Base-by-base conservation (phyloP, 352 stramenopile species). In the Phytophthora hybrid region DNA sequence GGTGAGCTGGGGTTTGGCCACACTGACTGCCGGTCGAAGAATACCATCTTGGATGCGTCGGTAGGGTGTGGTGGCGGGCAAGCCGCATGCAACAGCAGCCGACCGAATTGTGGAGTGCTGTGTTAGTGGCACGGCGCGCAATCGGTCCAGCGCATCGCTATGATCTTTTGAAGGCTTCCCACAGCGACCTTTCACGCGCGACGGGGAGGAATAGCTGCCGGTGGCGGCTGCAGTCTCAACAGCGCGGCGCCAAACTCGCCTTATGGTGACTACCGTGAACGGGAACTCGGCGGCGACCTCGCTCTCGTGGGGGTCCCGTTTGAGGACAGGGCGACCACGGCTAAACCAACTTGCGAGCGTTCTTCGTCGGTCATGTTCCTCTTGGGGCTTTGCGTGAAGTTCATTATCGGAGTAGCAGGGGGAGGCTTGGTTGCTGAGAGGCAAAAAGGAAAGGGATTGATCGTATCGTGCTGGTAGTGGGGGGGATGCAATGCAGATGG, bases 1-100 rank as follows among this genome's bases (percentile, higher is more conserved):
- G 3, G 54, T 66, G 11, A 74, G 39, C 11, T 32, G 19, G 1
- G 68, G 60, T 4, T 66, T 60, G 29, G 56, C 37, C 23, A 61
- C 18, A 46, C 46, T 63, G 1, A 51, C 51, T 2, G 51, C 54
- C 13, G 29, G 54, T 1, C 31, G 18, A 6, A 46, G 54, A 18
- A 26, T 3, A 0, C 26, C 54, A 14, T 19, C 54, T 59, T 59
- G 57, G 5, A 54, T 5, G 39, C 37, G 39, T 7, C 19, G 34
- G 39, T 21, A 63, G 39, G 21, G 34, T 14, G 34, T 4, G 47
- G 18, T 29, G 18, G 47, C 16, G 6, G 16, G 47, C 18, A 54
- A 26, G 13, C 23, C 49, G n/a, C 29, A 54, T 3, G 49, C 60
- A 6, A 19, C 46, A 6, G 60, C 47, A 1, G 59, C 44, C 5